Percentiles rank a stretch among this genome's conserved stretches.
Conservation (phyloP, 2,329 filamentous ascomycete genomes). For the Penicillium sp. region DNA sequence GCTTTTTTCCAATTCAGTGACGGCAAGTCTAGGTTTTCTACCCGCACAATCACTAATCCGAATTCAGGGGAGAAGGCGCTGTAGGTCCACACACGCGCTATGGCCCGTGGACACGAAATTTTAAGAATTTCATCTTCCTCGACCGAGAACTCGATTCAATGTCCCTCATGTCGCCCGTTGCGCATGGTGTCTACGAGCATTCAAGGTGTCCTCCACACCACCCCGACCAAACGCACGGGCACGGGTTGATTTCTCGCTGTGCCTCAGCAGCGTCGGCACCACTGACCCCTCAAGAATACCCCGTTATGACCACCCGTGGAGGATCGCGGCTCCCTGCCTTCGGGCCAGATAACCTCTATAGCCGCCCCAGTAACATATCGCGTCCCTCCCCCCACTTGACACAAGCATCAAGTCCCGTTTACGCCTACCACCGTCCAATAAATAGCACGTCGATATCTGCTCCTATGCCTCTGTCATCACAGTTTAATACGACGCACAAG, state of each 20-base stretch:
- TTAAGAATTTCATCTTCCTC: neutral
- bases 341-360: slow-evolving; percentile 31
- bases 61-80: too few species aligned
- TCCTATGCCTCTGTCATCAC: slow-evolving; percentile 30
- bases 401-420: slow-evolving; percentile 27
- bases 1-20: too few species aligned
- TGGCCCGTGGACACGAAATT: too few species aligned
- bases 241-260: slow-evolving; percentile 28
- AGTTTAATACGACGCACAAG: slow-evolving; percentile 34
- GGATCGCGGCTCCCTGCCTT: slow-evolving; percentile 32
- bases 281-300: slow-evolving; percentile 29
- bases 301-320: slow-evolving; percentile 33
- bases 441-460: slow-evolving; percentile 33
- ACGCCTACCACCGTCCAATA: slow-evolving; percentile 31
- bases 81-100: too few species aligned
- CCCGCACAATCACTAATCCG: too few species aligned
- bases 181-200: slow-evolving; percentile 31
- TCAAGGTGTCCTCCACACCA: slow-evolving; percentile 31
- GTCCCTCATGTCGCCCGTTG: slow-evolving; percentile 26
- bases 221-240: slow-evolving; percentile 28
- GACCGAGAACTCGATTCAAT: slow-evolving; percentile 12
- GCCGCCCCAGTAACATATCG: slow-evolving; percentile 32
- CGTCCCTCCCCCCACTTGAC: slow-evolving; percentile 30
- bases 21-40: too few species aligned
- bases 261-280: slow-evolving; percentile 29